phyloP scores from a whole-genome alignment of 2,329 filamentous ascomycete genomes.

The Hirsutella thompsonii region DNA sequence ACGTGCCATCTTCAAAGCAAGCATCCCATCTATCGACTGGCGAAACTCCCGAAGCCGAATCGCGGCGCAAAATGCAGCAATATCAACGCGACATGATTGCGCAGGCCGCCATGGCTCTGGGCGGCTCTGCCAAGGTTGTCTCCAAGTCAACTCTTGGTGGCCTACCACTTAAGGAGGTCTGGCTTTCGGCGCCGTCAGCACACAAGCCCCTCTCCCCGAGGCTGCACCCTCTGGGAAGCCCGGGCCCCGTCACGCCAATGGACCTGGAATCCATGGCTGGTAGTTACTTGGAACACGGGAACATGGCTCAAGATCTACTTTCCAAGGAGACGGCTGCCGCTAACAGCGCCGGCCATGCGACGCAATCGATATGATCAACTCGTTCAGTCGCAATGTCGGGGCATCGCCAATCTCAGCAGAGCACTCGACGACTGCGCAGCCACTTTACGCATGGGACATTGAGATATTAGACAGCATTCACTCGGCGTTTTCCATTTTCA shows the following conservation, averaged over 20 bases:
- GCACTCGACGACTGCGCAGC: neutral
- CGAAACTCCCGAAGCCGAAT: slow-evolving; percentile 23
- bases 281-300: slow-evolving; percentile 21
- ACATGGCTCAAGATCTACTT: neutral
- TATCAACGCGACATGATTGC: slow-evolving; percentile 50
- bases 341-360: neutral
- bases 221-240: slow-evolving; percentile 40
- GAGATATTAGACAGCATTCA: neutral
- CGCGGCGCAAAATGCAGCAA: slow-evolving; percentile 38
- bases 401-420: neutral
- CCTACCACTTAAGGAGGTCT: slow-evolving; percentile 22
- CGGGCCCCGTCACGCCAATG: slow-evolving; percentile 50
- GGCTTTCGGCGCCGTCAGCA: slow-evolving; percentile 22
- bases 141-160: slow-evolving; percentile 18
- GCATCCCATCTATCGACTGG: slow-evolving; percentile 4
- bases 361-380: slow-evolving; percentile 1
- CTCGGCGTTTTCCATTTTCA: neutral
- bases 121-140: slow-evolving; percentile 12
- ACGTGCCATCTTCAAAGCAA: slow-evolving; percentile 17
- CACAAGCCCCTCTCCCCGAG: slow-evolving; percentile 36
- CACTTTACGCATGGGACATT: neutral
- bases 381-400: neutral
- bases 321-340: neutral
- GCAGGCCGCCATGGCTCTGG: slow-evolving; percentile 35
- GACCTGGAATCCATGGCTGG: slow-evolving; percentile 30